Evolutionary conservation across 2,329 filamentous ascomycete species (phyloP).

Genomic region (Lachnellula willkommii): DNA sequence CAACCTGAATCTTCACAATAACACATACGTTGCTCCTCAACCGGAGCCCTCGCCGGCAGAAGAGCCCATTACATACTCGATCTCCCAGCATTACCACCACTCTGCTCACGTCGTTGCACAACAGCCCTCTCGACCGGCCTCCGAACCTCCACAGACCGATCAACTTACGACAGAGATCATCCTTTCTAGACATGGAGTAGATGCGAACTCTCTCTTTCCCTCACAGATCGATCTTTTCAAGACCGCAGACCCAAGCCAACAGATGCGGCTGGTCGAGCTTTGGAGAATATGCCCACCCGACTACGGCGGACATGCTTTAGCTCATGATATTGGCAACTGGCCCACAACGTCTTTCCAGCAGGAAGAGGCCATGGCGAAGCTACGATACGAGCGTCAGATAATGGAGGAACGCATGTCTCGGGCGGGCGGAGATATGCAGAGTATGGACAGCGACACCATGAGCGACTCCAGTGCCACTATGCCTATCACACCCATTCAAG

Average conservation of each 20-base stretch:
- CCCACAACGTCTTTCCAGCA: constrained; percentile 48
- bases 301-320: constrained; percentile 49
- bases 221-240: constrained; percentile 76
- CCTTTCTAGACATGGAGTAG: constrained; percentile 61
- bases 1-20: constrained; percentile 59
- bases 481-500: constrained; percentile 45
- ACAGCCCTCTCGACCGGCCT: constrained; percentile 43
- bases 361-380: constrained; percentile 49
- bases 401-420: constrained; percentile 37
- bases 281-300: constrained; percentile 77
- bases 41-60: constrained; percentile 31
- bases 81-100: constrained; percentile 80
- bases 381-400: constrained; percentile 52
- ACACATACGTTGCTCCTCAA: constrained; percentile 24
- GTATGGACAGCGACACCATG: constrained; percentile 43
- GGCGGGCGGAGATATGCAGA: constrained; percentile 34
- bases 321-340: constrained; percentile 54
- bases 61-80: constrained; percentile 61
- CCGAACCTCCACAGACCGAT: constrained; percentile 46
- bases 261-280: constrained; percentile 70
- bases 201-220: constrained; percentile 62
- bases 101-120: constrained; percentile 59
- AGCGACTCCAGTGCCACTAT: constrained; percentile 30
- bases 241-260: constrained; percentile 66
- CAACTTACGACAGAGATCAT: constrained; percentile 51